Percentiles rank a stretch among this genome's conserved stretches.
Evolutionary conservation across 805 yeast genomes (phyloP).

Genomic region (Sporopachydermia quercuum): DNA sequence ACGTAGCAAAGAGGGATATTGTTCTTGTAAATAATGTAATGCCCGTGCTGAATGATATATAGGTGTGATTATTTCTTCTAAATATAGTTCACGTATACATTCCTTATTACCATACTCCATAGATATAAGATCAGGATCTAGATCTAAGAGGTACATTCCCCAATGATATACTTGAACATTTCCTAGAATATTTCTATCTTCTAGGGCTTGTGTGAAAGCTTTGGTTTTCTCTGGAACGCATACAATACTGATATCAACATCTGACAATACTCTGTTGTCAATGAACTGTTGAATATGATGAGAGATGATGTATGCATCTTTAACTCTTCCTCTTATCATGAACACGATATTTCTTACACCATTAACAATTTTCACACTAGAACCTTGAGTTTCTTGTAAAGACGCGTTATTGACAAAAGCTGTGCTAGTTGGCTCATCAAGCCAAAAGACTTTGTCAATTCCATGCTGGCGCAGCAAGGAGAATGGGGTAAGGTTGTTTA

Average conservation of each 20-base stretch:
- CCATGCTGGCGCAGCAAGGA: slow-evolving; percentile 34
- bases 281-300: slow-evolving; percentile 13
- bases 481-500: slow-evolving; percentile 43
- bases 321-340: not conserved
- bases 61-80: slow-evolving; percentile 28
- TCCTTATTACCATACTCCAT: slow-evolving; percentile 24
- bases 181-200: slow-evolving; percentile 24
- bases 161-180: slow-evolving; percentile 27
- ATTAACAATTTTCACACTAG: not conserved
- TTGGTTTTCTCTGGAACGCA: slow-evolving; percentile 15
- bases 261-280: slow-evolving; percentile 9
- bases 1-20: slow-evolving; percentile 27
- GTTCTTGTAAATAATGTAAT: slow-evolving; percentile 28
- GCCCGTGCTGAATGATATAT: slow-evolving; percentile 34
- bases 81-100: slow-evolving; percentile 27
- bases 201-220: slow-evolving; percentile 15
- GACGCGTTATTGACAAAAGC: not conserved
- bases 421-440: slow-evolving; percentile 15
- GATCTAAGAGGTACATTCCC: slow-evolving; percentile 26
- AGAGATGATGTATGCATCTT: slow-evolving; percentile 7
- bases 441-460: slow-evolving; percentile 34
- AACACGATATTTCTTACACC: slow-evolving; percentile 2
- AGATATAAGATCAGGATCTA: slow-evolving; percentile 28
- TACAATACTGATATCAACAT: slow-evolving; percentile 12
- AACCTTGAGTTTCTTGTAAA: too few species aligned